Percentiles rank a stretch among this genome's conserved stretches.
phyloP scores from a whole-genome alignment of 345 rosid species.

The Murraya paniculata region DNA sequence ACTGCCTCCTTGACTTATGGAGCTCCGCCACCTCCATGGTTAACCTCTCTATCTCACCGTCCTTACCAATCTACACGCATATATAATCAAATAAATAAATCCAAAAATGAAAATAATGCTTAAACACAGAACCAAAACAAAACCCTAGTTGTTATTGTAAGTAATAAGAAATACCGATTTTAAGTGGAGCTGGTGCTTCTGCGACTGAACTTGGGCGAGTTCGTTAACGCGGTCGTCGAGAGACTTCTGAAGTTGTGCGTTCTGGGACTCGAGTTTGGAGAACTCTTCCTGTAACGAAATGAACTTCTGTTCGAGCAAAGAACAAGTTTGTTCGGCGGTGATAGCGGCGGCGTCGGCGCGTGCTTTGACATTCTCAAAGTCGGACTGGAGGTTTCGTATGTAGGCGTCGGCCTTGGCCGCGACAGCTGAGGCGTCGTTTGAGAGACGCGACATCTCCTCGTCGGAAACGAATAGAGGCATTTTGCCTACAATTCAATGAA shows the following conservation, averaged over 20 bases:
- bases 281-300: slow-evolving; percentile 65
- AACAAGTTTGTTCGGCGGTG: slow-evolving; percentile 96
- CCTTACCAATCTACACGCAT: slow-evolving; percentile 63
- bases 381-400: slow-evolving; percentile 52
- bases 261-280: slow-evolving; percentile 59
- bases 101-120: background rate
- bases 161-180: slow-evolving; percentile 41
- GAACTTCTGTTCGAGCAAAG: slow-evolving; percentile 93
- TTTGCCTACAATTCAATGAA: background rate
- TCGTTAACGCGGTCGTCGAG: slow-evolving; percentile 58
- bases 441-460: slow-evolving; percentile 69
- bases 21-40: slow-evolving; percentile 61
- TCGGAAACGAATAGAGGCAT: slow-evolving; percentile 92
- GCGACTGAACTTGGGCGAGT: slow-evolving; percentile 67
- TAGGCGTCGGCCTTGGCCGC: slow-evolving; percentile 82
- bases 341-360: slow-evolving; percentile 79
- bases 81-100: background rate
- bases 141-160: too few species aligned
- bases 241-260: slow-evolving; percentile 65
- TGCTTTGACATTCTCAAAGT: slow-evolving; percentile 73
- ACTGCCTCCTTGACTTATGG: slow-evolving; percentile 83
- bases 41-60: slow-evolving; percentile 79
- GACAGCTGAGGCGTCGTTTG: slow-evolving; percentile 55
- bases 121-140: too few species aligned
- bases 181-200: slow-evolving; percentile 83